phyloP scores from a whole-genome alignment of 2,329 filamentous ascomycete species.

The Ascocoryne sarcoides region DNA sequence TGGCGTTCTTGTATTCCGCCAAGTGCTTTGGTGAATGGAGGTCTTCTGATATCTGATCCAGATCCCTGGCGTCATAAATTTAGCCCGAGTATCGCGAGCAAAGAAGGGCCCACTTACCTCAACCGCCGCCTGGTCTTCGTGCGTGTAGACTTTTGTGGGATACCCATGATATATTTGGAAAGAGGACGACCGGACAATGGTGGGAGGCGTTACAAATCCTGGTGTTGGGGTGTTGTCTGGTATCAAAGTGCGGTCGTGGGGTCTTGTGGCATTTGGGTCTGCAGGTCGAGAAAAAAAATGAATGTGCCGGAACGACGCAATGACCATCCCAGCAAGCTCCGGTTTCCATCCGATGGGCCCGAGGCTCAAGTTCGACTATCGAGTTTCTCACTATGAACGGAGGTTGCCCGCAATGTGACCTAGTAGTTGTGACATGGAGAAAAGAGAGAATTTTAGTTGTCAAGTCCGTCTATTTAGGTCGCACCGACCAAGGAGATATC shows the following conservation, averaged over 20 bases:
- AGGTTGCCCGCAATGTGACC: too few relatives aligned
- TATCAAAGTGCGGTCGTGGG: neutral
- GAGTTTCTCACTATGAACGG: too few relatives aligned
- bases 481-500: too few relatives aligned
- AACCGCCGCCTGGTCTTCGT: slow-evolving; percentile 67
- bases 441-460: too few relatives aligned
- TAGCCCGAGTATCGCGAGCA: neutral
- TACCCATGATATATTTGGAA: slow-evolving; percentile 23
- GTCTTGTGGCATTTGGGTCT: too few relatives aligned
- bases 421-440: too few relatives aligned
- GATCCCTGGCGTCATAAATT: slow-evolving; percentile 71
- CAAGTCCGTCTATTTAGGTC: too few relatives aligned
- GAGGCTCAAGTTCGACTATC: too few relatives aligned
- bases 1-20: slow-evolving; percentile 65
- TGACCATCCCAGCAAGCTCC: too few relatives aligned
- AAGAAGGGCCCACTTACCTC: slow-evolving; percentile 37
- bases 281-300: neutral
- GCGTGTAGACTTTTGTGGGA: slow-evolving; percentile 55
- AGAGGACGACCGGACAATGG: too few relatives aligned
- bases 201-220: neutral
- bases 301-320: neutral
- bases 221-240: neutral
- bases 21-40: slow-evolving; percentile 72
- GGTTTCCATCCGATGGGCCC: too few relatives aligned
- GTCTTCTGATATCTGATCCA: slow-evolving; percentile 88